A percentile compares a stretch with the other conserved stretches of the same genome.
These are phyloP conservation scores for Neurospora cerealis DNA, from an alignment of 495 filamentous ascomycete genomes.

Conservation along the genomic window DNA sequence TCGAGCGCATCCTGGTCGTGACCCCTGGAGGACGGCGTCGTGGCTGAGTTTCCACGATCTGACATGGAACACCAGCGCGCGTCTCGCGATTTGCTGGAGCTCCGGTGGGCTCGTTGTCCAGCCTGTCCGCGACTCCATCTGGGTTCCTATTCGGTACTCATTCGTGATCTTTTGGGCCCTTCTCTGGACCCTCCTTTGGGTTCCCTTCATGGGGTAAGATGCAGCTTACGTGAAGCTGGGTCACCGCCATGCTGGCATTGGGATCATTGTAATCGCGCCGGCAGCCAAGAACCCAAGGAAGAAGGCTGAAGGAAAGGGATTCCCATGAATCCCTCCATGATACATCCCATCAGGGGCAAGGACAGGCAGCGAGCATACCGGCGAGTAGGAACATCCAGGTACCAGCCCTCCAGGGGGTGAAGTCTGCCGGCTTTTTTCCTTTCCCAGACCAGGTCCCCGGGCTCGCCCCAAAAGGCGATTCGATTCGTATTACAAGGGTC, in stretches of 20 bases:
- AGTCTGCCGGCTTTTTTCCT: background rate
- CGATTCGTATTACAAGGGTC: background rate
- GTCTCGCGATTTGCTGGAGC: background rate
- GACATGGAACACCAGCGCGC: background rate
- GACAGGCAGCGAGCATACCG: background rate
- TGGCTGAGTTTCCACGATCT: background rate
- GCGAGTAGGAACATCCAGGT: background rate
- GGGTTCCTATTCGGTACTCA: background rate
- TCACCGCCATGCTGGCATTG: background rate
- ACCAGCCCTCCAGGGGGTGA: background rate
- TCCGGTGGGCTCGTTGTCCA: background rate
- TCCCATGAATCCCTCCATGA: background rate
- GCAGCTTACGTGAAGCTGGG: background rate
- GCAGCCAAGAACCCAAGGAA: background rate
- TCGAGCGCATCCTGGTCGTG: background rate
- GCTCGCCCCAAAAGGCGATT: background rate
- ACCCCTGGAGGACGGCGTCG: background rate
- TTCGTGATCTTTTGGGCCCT: background rate
- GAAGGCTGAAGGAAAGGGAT: background rate
- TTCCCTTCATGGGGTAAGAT: background rate
- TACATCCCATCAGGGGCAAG: background rate
- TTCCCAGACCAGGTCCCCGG: background rate
- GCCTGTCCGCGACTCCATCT: background rate
- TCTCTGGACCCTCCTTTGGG: background rate
- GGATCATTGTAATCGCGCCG: background rate